These are phyloP conservation scores for Calocybe indica DNA, from an alignment of 768 basidiomycete species.

Conservation along the genomic window DNA sequence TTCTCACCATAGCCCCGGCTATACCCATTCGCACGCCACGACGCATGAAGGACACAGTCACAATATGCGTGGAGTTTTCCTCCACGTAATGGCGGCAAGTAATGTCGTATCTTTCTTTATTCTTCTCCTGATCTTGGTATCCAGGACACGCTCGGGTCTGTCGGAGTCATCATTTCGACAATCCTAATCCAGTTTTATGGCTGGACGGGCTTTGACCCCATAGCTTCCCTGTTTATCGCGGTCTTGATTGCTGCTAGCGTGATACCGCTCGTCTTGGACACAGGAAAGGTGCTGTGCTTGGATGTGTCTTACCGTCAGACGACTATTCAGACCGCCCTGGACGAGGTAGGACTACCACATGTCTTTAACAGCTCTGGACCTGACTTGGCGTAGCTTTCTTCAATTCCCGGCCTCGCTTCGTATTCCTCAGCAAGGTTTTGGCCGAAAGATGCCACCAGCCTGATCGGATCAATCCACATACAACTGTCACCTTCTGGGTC, in stretches of 20 bases:
- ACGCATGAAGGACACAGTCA: conserved; percentile 86
- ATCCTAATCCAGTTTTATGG: conserved; percentile 93
- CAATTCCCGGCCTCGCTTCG: conserved; percentile 75
- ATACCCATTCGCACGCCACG: conserved; percentile 42
- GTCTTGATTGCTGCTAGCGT: conserved; percentile 93
- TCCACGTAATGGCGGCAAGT: conserved; percentile 92
- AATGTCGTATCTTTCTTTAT: not conserved
- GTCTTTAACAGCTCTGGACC: not conserved
- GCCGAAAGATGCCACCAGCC: conserved; percentile 84
- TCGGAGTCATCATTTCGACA: conserved; percentile 97
- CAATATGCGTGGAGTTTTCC: conserved; percentile 98
- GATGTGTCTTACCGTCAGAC: conserved; percentile 68
- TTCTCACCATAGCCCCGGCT: conserved; percentile 35
- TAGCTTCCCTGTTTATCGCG: conserved; percentile 95
- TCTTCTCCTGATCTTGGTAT: not conserved
- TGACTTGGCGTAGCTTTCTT: conserved; percentile 46
- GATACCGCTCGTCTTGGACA: conserved; percentile 90
- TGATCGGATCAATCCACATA: conserved; percentile 91
- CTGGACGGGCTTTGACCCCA: conserved; percentile 98
- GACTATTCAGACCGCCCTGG: conserved; percentile 51
- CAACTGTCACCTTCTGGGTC: conserved; percentile 67
- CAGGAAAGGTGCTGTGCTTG: conserved; percentile 80
- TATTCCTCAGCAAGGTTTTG: conserved; percentile 86
- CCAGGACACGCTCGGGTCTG: conserved; percentile 92
- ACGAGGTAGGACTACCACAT: conserved; percentile 42